A percentile compares a stretch with the other conserved stretches of the same genome.
Evolutionary conservation across 164 flowering plant species (phyloP).

Genomic region (Paratinospora sagittata): DNA sequence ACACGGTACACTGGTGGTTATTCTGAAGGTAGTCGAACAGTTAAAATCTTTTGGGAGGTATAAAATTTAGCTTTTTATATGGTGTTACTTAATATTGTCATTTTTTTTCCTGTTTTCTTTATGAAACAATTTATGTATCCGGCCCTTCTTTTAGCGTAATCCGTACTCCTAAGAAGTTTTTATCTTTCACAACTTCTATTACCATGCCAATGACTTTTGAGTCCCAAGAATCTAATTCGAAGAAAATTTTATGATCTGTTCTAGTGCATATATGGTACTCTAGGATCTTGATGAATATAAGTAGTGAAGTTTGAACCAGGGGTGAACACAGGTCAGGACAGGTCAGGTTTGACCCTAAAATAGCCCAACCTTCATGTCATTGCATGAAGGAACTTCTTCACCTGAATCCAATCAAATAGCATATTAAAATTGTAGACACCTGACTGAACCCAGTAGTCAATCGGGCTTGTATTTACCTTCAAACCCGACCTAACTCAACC

Average conservation of each 20-base stretch:
- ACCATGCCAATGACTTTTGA: not conserved
- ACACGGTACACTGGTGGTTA: constrained; percentile 96
- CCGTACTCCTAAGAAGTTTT: not conserved
- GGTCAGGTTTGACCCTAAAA: too few species aligned
- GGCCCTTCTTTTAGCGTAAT: not conserved
- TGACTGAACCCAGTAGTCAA: too few species aligned
- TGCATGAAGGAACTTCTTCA: too few species aligned
- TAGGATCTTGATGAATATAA: not conserved
- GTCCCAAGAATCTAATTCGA: not conserved
- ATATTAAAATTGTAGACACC: too few species aligned
- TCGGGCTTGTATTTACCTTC: too few species aligned
- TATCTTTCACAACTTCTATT: not conserved
- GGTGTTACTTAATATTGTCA: not conserved
- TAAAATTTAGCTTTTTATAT: not conserved
- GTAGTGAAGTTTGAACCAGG: not conserved
- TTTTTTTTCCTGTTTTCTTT: not conserved
- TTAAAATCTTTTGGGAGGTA: constrained; percentile 99
- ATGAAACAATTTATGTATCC: not conserved
- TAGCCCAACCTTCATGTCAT: too few species aligned
- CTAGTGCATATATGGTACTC: not conserved
- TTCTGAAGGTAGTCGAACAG: constrained; percentile 83
- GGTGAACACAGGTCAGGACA: too few species aligned
- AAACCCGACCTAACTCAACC: too few species aligned
- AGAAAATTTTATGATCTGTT: not conserved
- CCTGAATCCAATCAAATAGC: too few species aligned